Conservation (phyloP, 2,329 filamentous ascomycete genomes). For the Cladosporium colombiae region DNA sequence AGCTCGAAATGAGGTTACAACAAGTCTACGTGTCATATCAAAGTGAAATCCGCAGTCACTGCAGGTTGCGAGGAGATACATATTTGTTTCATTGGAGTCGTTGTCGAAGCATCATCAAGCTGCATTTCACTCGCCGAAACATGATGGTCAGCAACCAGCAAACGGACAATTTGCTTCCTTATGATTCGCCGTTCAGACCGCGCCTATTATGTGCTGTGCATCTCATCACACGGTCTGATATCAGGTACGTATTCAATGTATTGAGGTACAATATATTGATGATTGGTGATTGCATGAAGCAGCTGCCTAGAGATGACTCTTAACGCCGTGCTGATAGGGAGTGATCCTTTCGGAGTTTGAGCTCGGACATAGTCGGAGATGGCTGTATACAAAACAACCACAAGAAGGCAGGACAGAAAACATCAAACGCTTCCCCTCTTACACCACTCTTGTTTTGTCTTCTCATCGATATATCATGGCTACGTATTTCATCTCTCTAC, state of each 20-base stretch:
- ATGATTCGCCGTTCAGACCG: neutral
- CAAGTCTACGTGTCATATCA: neutral
- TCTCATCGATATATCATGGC: neutral
- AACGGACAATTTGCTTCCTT: neutral
- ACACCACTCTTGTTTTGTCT: neutral
- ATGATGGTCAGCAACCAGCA: neutral
- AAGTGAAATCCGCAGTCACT: neutral
- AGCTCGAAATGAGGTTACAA: neutral
- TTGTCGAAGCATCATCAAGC: neutral
- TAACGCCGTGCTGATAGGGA: conserved; percentile 2
- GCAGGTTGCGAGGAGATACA: neutral
- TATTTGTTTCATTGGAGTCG: neutral
- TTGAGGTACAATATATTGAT: neutral
- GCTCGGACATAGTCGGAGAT: conserved; percentile 2
- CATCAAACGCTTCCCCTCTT: neutral
- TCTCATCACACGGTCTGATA: neutral
- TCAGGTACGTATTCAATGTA: neutral
- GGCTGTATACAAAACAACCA: neutral
- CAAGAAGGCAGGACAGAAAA: neutral
- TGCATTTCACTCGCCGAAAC: no score
- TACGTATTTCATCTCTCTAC: conserved; percentile 9
- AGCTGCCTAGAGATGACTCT: conserved; percentile 10
- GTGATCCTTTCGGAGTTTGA: conserved; percentile 2
- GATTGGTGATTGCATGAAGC: conserved; percentile 1
- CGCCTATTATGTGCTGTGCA: neutral